Evolutionary conservation across 1,284 basidiomycete genomes (phyloP), one percentile per base, ranked within the genome.

Genomic region (Papiliotrema terrestris): DNA sequence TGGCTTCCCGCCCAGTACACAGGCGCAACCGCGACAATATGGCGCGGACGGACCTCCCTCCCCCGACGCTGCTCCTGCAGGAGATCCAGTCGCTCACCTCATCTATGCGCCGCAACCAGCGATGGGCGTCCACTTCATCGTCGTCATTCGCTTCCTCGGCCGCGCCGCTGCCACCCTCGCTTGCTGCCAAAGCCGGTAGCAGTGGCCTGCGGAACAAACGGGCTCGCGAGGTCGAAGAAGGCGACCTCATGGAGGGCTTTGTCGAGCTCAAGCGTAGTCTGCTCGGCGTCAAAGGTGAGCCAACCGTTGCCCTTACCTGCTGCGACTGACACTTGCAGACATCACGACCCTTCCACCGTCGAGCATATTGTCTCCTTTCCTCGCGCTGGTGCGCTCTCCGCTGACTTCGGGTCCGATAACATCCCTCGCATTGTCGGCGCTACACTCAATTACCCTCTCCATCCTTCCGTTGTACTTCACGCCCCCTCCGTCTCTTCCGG

Each of bases 81-180:
- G 94, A 98, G 80, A 89, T 97, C 61, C 82, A 94, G 53, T 83
- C 91, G 13, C 89, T 98, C 64, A 96, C 92, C 41, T 91, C 92
- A 3, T 83, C 86, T n/a, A 96, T 98, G 91, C 89, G 95, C 73
- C 91, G 94, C 79, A 95, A 95, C 77, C 91, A 91, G 47, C 85
- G 92, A 49, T 95, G 92, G 92, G 87, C 91, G 15, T 83, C 87
- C 2, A 61, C 68, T 4, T 66, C 72, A 22, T 59, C 68, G 1
- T 65, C 69, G 1, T 63, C 60, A 1, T 72, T 68, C 45, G 44
- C 57, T 23, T 57, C 62, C 2, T 66, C 65, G 3, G 45, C 63
- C 3, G 53, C 59, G 0, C 55, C 65, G 9, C 47, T 68, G 2
- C 68, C 67, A n/a, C 62, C 71, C 2, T 64, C 65, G 15, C 57